phyloP scores from a whole-genome alignment of 208 protist species.

The Herpetomonas muscarum region DNA sequence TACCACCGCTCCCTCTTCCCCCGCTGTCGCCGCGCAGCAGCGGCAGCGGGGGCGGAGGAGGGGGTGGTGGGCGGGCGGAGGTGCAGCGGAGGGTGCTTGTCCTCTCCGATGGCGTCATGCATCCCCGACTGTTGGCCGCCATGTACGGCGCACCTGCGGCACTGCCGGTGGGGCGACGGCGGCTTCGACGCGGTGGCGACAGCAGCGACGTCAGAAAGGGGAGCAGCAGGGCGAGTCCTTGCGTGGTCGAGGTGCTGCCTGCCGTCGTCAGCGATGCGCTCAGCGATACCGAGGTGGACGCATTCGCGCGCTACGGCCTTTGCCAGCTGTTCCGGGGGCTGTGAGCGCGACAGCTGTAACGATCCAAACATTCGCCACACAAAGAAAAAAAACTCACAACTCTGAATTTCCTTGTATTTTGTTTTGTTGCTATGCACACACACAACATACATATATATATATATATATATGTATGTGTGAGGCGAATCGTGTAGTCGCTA shows the following conservation, averaged over 20 bases:
- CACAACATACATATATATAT: too few relatives aligned
- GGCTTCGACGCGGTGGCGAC: background rate
- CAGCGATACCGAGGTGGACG: conserved; percentile 36
- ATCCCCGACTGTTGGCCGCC: conserved; percentile 44
- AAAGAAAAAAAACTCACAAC: too few relatives aligned
- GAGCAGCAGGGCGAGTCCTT: background rate
- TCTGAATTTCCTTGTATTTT: too few relatives aligned
- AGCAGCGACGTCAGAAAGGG: background rate
- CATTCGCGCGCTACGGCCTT: conserved; percentile 47
- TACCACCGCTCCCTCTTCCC: conserved; percentile 3
- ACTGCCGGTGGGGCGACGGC: background rate
- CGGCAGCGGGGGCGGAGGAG: background rate
- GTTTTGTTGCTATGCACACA: too few relatives aligned
- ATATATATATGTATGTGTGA: too few relatives aligned
- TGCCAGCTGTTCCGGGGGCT: conserved; percentile 18
- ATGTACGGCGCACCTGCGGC: conserved; percentile 12
- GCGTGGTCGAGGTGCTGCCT: conserved; percentile 38
- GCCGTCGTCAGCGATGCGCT: conserved; percentile 43
- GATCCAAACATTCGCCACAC: too few relatives aligned
- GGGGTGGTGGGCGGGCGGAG: background rate
- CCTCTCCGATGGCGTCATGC: conserved; percentile 65
- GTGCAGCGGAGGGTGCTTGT: conserved; percentile 38
- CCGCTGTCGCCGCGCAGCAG: background rate
- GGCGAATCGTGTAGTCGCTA: too few relatives aligned
- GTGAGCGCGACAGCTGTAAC: background rate